These are phyloP conservation scores for Elongisporangium undulatum DNA, from an alignment of 352 stramenopile genomes.

Conservation along the genomic window DNA sequence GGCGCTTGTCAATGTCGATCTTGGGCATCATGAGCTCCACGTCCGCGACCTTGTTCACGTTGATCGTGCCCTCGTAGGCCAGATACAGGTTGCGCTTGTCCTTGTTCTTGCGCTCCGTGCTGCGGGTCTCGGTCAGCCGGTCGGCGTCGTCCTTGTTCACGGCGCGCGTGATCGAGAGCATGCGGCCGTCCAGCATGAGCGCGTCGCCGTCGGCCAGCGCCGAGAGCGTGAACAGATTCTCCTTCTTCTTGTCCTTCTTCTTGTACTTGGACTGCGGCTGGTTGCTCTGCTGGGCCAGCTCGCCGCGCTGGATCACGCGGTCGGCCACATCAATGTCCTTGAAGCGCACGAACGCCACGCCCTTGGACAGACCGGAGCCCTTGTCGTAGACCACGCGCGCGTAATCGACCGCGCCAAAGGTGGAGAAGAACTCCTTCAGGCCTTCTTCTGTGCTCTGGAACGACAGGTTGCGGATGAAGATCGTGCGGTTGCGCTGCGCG, in stretches of 20 bases:
- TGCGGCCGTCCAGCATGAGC: slow-evolving; percentile 68
- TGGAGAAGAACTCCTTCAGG: slow-evolving; percentile 66
- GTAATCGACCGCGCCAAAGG: slow-evolving; percentile 76
- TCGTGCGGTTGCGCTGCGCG: slow-evolving; percentile 69
- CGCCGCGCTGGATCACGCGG: slow-evolving; percentile 46
- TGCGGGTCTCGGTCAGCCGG: slow-evolving; percentile 50
- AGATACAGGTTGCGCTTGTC: slow-evolving; percentile 97
- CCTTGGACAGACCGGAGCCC: slow-evolving; percentile 75
- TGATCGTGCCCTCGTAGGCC: slow-evolving; percentile 93
- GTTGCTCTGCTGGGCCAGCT: slow-evolving; percentile 22
- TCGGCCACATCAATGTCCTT: slow-evolving; percentile 49
- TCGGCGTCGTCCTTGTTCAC: slow-evolving; percentile 71
- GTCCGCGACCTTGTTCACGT: slow-evolving; percentile 88
- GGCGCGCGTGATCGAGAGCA: slow-evolving; percentile 68
- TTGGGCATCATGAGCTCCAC: slow-evolving; percentile 82
- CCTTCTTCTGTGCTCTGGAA: slow-evolving; percentile 77
- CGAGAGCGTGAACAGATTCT: slow-evolving; percentile 59
- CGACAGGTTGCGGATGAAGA: slow-evolving; percentile 84
- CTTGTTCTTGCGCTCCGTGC: slow-evolving; percentile 47
- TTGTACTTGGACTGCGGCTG: slow-evolving; percentile 45
- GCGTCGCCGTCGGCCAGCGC: slow-evolving; percentile 65
- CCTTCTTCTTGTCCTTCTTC: slow-evolving; percentile 44
- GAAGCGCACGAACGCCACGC: slow-evolving; percentile 83
- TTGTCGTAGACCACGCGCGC: slow-evolving; percentile 77
- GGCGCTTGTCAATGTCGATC: slow-evolving; percentile 93